These are phyloP conservation scores for Lenzites betulinus DNA, from an alignment of 768 basidiomycete genomes.

Conservation along the genomic window DNA sequence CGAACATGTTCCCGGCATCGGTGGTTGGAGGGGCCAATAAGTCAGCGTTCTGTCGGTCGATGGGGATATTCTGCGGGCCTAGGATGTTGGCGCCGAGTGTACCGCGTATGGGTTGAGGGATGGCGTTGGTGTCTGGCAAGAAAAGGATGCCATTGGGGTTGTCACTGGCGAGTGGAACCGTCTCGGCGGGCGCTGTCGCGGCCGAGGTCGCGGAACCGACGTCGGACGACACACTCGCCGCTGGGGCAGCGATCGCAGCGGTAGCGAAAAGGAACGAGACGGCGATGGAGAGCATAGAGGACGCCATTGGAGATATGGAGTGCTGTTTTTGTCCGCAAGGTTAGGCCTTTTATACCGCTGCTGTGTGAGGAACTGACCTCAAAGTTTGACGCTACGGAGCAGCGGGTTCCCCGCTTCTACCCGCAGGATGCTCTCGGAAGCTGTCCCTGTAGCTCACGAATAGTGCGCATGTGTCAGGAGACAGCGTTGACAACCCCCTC, in stretches of 20 bases:
- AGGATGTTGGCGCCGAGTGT: constrained; percentile 48
- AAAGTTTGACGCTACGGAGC: background rate
- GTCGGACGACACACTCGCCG: constrained; percentile 6
- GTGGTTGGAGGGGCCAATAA: constrained; percentile 61
- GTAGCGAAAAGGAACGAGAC: constrained; percentile 3
- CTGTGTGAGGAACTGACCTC: background rate
- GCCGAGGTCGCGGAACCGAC: background rate
- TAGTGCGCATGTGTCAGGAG: background rate
- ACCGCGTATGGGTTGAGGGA: constrained; percentile 47
- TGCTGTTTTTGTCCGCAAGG: background rate
- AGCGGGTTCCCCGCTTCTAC: background rate
- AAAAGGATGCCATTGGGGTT: constrained; percentile 31
- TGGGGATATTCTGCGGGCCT: constrained; percentile 56
- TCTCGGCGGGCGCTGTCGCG: constrained; percentile 9
- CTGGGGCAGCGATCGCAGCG: constrained; percentile 10
- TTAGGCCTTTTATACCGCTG: background rate
- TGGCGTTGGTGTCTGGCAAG: constrained; percentile 20
- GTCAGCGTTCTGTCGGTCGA: constrained; percentile 59
- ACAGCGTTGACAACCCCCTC: constrained; percentile 6
- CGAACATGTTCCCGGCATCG: constrained; percentile 54
- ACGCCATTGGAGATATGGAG: constrained; percentile 7
- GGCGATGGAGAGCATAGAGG: constrained; percentile 5
- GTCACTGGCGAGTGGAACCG: constrained; percentile 29
- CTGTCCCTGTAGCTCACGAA: background rate
- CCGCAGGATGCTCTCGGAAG: constrained; percentile 5